Conservation (phyloP, 139 green algal species). For the Parachlorella kessleri region DNA sequence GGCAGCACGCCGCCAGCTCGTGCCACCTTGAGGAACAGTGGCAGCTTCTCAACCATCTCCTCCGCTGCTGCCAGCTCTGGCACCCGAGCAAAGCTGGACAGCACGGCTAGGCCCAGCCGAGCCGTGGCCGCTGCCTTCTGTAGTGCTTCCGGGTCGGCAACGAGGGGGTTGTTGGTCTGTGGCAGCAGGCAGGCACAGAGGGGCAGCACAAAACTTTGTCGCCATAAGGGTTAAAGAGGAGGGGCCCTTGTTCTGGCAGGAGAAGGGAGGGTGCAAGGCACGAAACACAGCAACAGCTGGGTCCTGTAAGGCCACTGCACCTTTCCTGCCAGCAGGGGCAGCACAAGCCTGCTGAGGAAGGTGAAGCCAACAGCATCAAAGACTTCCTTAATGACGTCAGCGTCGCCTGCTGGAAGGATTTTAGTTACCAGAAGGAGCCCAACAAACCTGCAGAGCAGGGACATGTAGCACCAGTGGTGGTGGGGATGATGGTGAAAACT, state of each 20-base stretch:
- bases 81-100: conserved; percentile 49
- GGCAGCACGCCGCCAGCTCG: conserved; percentile 38
- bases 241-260: no score
- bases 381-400: conserved; percentile 25
- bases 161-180: neutral
- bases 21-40: conserved; percentile 54
- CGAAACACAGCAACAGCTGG: conserved; percentile 13
- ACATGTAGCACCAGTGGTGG: neutral
- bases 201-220: no score
- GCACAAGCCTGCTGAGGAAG: conserved; percentile 70
- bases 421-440: conserved; percentile 76
- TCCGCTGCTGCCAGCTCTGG: conserved; percentile 42
- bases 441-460: conserved; percentile 61
- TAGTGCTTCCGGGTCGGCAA: neutral
- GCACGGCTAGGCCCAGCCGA: conserved; percentile 51
- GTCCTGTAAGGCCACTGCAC: neutral
- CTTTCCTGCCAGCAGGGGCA: conserved; percentile 47
- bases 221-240: no score
- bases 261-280: no score
- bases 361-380: conserved; percentile 54
- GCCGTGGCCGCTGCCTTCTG: conserved; percentile 25
- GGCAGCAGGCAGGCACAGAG: no score
- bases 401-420: conserved; percentile 53
- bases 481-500: no score
- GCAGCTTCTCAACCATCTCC: conserved; percentile 43